Percentiles rank a stretch among this genome's conserved stretches.
Evolutionary conservation across 208 protist species (phyloP).

Genomic region (Leishmania aethiopica): DNA sequence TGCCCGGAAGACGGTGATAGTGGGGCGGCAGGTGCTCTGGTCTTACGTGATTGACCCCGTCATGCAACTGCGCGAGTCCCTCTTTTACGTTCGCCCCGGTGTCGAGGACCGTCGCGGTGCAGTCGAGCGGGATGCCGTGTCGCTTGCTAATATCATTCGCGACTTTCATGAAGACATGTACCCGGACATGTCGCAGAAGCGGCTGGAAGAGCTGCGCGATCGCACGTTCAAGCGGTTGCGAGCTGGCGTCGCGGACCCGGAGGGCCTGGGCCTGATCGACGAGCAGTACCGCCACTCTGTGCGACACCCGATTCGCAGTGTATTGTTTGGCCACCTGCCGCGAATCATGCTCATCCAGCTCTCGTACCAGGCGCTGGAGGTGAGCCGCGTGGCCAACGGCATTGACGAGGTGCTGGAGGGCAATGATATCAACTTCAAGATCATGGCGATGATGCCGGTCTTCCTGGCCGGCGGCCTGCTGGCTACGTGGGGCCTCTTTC

Average conservation of each 20-base stretch:
- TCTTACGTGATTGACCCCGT: slow-evolving; percentile 60
- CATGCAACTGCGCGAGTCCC: slow-evolving; percentile 43
- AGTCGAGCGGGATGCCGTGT: slow-evolving; percentile 57
- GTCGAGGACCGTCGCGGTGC: slow-evolving; percentile 61
- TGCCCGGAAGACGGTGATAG: slow-evolving; percentile 9
- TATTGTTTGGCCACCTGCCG: slow-evolving; percentile 69
- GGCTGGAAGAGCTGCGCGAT: slow-evolving; percentile 47
- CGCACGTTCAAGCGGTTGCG: slow-evolving; percentile 47
- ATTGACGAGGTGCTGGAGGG: slow-evolving; percentile 83
- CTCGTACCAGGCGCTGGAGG: slow-evolving; percentile 68
- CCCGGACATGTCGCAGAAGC: slow-evolving; percentile 31
- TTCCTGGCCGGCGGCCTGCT: slow-evolving; percentile 33
- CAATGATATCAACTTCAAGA: slow-evolving; percentile 84
- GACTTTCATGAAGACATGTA: slow-evolving; percentile 85
- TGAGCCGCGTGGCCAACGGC: slow-evolving; percentile 72
- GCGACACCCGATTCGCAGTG: slow-evolving; percentile 62
- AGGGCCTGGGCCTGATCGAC: slow-evolving; percentile 63
- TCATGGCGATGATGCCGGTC: slow-evolving; percentile 77
- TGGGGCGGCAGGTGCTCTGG: slow-evolving; percentile 30
- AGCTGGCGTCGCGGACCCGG: slow-evolving; percentile 54
- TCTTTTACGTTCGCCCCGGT: slow-evolving; percentile 65
- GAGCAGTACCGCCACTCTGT: slow-evolving; percentile 68
- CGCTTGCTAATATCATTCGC: slow-evolving; percentile 77
- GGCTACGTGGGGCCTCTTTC: slow-evolving; percentile 31
- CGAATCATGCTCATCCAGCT: slow-evolving; percentile 79